A percentile compares a stretch with the other conserved stretches of the same genome.
Evolutionary conservation across 1,284 basidiomycete genomes (phyloP).

Genomic region (Cystobasidium sp.): DNA sequence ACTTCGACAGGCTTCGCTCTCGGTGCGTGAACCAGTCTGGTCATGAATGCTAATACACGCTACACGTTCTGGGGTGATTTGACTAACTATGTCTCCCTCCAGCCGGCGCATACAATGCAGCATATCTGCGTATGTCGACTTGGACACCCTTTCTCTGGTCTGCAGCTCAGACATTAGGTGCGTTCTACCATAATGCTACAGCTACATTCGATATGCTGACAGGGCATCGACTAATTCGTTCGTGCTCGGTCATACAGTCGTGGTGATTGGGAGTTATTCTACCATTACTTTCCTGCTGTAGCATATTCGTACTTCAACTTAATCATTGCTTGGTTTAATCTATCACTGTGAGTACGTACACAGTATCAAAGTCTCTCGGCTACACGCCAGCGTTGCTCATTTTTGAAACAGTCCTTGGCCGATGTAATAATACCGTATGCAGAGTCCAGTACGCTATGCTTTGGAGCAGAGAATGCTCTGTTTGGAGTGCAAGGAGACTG

Average conservation of each 20-base stretch:
- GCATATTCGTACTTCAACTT: slow-evolving; percentile 13
- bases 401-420: too few species aligned
- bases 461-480: too few species aligned
- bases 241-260: slow-evolving; percentile 18
- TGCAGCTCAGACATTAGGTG: slow-evolving; percentile 66
- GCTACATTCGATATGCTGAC: neutral
- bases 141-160: slow-evolving; percentile 82
- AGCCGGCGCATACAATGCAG: slow-evolving; percentile 70
- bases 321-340: neutral
- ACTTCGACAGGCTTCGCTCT: slow-evolving; percentile 35
- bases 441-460: too few species aligned
- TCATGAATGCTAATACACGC: neutral
- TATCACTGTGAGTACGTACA: neutral
- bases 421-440: too few species aligned
- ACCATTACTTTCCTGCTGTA: slow-evolving; percentile 44
- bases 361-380: too few species aligned
- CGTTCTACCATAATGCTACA: neutral
- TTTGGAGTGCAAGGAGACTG: too few species aligned
- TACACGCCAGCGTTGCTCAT: too few species aligned
- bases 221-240: neutral
- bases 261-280: slow-evolving; percentile 41
- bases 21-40: slow-evolving; percentile 1
- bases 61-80: neutral
- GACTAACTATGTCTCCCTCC: slow-evolving; percentile 56
- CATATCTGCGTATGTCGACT: slow-evolving; percentile 77